phyloP scores from a whole-genome alignment of 768 basidiomycete species.

The Pilatotrama ljubarskyi region DNA sequence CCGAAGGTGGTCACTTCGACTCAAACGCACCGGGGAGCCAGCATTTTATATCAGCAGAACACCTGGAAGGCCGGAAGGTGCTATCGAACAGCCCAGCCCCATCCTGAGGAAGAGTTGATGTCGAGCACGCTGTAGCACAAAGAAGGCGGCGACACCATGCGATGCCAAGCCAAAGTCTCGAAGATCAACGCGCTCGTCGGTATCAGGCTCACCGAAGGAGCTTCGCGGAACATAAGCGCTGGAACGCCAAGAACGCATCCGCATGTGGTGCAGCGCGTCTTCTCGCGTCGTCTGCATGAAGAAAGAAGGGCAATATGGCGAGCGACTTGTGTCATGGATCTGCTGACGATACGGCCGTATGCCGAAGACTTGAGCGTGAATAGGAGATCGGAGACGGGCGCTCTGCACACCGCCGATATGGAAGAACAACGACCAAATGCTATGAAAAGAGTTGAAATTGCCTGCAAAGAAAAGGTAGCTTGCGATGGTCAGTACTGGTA shows the following conservation, averaged over 20 bases:
- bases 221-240: background rate
- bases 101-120: background rate
- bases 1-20: background rate
- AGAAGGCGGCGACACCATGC: background rate
- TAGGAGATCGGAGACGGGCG: too few relatives aligned
- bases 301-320: background rate
- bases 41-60: too few relatives aligned
- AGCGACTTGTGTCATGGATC: background rate
- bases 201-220: background rate
- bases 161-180: background rate
- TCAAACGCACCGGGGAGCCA: too few relatives aligned
- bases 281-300: background rate
- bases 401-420: too few relatives aligned
- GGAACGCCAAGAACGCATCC: background rate
- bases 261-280: background rate
- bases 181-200: background rate
- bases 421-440: too few relatives aligned
- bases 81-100: background rate
- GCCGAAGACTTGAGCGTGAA: background rate
- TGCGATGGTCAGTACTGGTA: too few relatives aligned
- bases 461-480: too few relatives aligned
- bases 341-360: background rate
- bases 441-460: too few relatives aligned
- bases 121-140: background rate
- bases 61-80: background rate